Base-by-base conservation (phyloP, 345 rosid species). In the Populus alba region DNA sequence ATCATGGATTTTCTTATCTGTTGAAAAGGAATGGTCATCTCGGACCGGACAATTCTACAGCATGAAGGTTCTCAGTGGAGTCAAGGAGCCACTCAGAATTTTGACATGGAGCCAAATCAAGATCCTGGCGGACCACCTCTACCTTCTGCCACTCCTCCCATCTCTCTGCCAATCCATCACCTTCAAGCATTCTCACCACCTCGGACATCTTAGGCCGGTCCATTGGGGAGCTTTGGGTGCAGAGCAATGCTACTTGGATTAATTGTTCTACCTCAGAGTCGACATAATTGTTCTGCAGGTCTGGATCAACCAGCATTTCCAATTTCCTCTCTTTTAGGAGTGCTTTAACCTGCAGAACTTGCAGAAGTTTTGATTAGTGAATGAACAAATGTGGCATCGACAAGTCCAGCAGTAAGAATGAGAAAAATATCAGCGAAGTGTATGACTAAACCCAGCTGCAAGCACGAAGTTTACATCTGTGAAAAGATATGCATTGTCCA, bases 101-200 rank as follows among this genome's bases (percentile, higher is more conserved):
- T 33, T 70, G 74, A 4, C 45, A 65, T 27, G 80, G 83, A 2
- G 80, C 76, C 35, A 76, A 65, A 17, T 81, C 83, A 8, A 41
- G n/a, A 72, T 81, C 80, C 17, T 81, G 77, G 17, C 69, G 72
- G 43, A 81, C 72, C 2, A 81, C 80, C 49, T 81, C 83, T 37
- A 81, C 83, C 83, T 76, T 81, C 47, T 72, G 83, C 83, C 83
- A 81, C 68, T 81, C 83, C 17, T 81, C 83, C 83, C 83, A 81
- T 75, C 80, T 76, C 27, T 81, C 83, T 16, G 77, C 83, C 59
- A 81, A 63, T 8, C 83, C 83, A 59, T 81, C 83, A 25, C 83
- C 80, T 66, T 81, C 83, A n/a, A 81, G 83, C 83, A 81, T 81
- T 66, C 83, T 81, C 73, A 81, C 80, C 51, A 76, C 83, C 31